Base-by-base conservation (phyloP, 2,329 filamentous ascomycete species). In the Colletotrichum salicis region DNA sequence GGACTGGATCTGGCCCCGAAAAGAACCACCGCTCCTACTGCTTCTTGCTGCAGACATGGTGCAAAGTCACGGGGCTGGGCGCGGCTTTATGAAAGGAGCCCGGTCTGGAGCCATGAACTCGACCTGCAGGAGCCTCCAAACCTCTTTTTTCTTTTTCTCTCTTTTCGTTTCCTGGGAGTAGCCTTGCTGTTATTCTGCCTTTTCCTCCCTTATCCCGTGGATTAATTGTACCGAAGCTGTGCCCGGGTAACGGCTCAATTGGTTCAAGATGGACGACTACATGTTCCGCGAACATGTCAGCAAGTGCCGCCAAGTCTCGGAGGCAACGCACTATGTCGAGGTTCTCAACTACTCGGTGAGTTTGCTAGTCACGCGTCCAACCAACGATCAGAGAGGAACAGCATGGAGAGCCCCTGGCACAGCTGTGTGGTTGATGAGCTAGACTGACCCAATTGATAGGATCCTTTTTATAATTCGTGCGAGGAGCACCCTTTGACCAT, bases 311-410 rank as follows among this genome's bases (percentile, higher is more conserved):
- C 81, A 82, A 37, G 86, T 90, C 59, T 72, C 79, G 4, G 89
- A 91, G 78, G 80, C 80, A 65, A 90, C 88, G 22, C 84, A 81
- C 74, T 91, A 89, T 77, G 74, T 90, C 29, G 87, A 90, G 77
- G 87, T 90, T 48, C 84, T 89, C 75, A 90, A 90, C 74, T 90
- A 89, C 75, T 86, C 88, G 77, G 88, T 90, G 78, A 73, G 86
- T 77, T 77, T 24, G 13, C 2, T 13, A 56, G 33, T 41, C 19
- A 31, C n/a, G 51, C 7, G n/a, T 19, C n/a, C 51, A 22, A 12
- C 48, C 33, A 52, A n/a, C 27, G 37, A 41, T 8, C n/a, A 41
- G 11, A 12, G 27, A 37, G 24, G 33, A 29, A 64, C 29, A 15
- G 29, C 37, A 58, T 48, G 64, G 52, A 55, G 37, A 13, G 35